Percentiles rank a stretch among this genome's conserved stretches.
These are phyloP conservation scores for Aurinia saxatilis DNA, from an alignment of 345 rosid species.

Conservation along the genomic window DNA sequence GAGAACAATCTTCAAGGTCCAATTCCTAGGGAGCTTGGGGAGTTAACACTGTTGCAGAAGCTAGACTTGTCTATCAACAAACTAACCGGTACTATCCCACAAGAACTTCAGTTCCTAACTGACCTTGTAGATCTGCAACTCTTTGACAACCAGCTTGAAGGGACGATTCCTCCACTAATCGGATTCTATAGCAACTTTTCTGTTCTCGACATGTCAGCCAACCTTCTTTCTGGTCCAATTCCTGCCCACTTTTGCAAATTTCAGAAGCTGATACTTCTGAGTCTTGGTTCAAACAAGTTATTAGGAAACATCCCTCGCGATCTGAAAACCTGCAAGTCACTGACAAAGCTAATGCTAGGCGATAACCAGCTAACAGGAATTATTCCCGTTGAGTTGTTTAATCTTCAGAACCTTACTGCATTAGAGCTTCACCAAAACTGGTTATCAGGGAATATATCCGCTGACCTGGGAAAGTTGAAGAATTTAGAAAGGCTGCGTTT, in stretches of 20 bases:
- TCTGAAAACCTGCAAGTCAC: slow-evolving; percentile 51
- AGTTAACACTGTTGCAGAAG: slow-evolving; percentile 43
- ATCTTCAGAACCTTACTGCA: slow-evolving; percentile 61
- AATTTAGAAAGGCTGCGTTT: slow-evolving; percentile 64
- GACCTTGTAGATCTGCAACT: slow-evolving; percentile 57
- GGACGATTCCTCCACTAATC: slow-evolving; percentile 57
- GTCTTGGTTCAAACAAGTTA: slow-evolving; percentile 64
- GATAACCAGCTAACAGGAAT: slow-evolving; percentile 59
- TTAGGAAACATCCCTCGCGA: slow-evolving; percentile 64
- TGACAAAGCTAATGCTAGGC: slow-evolving; percentile 65
- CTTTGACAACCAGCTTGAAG: slow-evolving; percentile 60
- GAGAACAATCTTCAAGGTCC: slow-evolving; percentile 56
- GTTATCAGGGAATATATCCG: slow-evolving; percentile 59
- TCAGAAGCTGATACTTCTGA: slow-evolving; percentile 57
- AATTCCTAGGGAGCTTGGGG: slow-evolving; percentile 62
- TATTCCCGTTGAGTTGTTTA: slow-evolving; percentile 57
- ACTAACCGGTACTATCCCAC: slow-evolving; percentile 58
- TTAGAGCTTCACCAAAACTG: slow-evolving; percentile 63
- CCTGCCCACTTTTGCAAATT: slow-evolving; percentile 64
- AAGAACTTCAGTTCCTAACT: slow-evolving; percentile 50
- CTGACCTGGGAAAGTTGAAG: slow-evolving; percentile 45
- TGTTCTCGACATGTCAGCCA: slow-evolving; percentile 60
- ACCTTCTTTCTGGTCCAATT: slow-evolving; percentile 51
- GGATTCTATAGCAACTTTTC: slow-evolving; percentile 52
- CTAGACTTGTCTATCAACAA: slow-evolving; percentile 74